A percentile compares a stretch with the other conserved stretches of the same genome.
Evolutionary conservation across 2,329 filamentous ascomycete species (phyloP).

Genomic region (Aspergillus sp.): DNA sequence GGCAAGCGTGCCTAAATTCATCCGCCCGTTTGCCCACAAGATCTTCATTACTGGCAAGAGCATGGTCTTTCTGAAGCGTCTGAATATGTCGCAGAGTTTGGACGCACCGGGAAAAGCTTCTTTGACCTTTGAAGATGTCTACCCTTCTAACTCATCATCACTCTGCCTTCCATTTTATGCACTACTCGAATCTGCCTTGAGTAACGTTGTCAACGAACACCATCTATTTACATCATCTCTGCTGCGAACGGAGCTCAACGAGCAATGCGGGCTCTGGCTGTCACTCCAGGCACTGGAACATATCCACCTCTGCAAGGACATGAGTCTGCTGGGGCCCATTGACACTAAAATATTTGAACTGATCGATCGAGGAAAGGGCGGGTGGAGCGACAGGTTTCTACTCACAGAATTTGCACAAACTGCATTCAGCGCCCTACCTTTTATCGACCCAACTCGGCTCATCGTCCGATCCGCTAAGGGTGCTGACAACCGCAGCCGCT

Average conservation of each 20-base stretch:
- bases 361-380: constrained; percentile 60
- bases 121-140: constrained; percentile 31
- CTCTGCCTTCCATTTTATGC: constrained; percentile 55
- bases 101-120: constrained; percentile 37
- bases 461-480: constrained; percentile 55
- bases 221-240: constrained; percentile 68
- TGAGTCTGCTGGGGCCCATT: constrained; percentile 65
- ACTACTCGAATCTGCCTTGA: constrained; percentile 69
- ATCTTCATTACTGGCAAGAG: constrained; percentile 90
- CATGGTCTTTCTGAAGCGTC: constrained; percentile 74
- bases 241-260: constrained; percentile 66
- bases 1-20: constrained; percentile 71
- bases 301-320: constrained; percentile 76
- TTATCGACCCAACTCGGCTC: constrained; percentile 62
- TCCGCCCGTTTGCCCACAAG: constrained; percentile 66
- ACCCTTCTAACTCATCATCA: constrained; percentile 39
- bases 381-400: constrained; percentile 79
- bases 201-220: constrained; percentile 73
- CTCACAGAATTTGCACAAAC: constrained; percentile 76
- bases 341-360: constrained; percentile 71
- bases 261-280: constrained; percentile 65
- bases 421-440: constrained; percentile 58
- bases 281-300: constrained; percentile 67
- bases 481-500: constrained; percentile 51
- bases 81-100: constrained; percentile 51